phyloP scores from a whole-genome alignment of 2,329 filamentous ascomycete species.

The Nigrograna mackinnonii region DNA sequence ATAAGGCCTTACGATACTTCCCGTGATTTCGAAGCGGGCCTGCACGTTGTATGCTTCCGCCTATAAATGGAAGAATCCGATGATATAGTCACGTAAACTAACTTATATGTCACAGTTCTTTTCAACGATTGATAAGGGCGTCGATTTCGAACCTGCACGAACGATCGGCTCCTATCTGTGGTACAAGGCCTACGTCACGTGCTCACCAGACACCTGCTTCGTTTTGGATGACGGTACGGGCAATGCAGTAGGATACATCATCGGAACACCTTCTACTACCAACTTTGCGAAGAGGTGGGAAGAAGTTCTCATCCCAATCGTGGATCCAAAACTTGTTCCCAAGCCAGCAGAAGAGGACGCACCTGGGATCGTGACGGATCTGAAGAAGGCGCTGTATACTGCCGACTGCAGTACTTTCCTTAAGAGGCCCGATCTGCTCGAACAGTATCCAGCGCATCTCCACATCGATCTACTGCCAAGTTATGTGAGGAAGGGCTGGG shows the following conservation, averaged over 20 bases:
- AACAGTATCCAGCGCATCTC: conserved; percentile 39
- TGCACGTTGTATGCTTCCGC: conserved; percentile 3
- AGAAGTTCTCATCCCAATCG: conserved; percentile 24
- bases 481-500: conserved; percentile 37
- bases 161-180: conserved; percentile 35
- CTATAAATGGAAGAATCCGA: neutral
- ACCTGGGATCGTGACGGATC: conserved; percentile 14
- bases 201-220: conserved; percentile 34
- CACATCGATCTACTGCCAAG: conserved; percentile 42
- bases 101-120: conserved; percentile 20
- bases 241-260: conserved; percentile 41
- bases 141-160: conserved; percentile 28
- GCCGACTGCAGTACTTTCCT: conserved; percentile 28
- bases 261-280: conserved; percentile 33
- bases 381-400: conserved; percentile 20
- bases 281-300: conserved; percentile 29
- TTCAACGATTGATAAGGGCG: conserved; percentile 21
- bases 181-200: conserved; percentile 35
- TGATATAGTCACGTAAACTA: neutral
- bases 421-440: conserved; percentile 16
- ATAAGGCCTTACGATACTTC: conserved; percentile 7
- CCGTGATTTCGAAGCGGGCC: conserved; percentile 5
- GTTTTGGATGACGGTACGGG: conserved; percentile 38
- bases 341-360: conserved; percentile 15
- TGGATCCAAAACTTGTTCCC: conserved; percentile 23